Conservation (phyloP, 2,329 filamentous ascomycete genomes). For the Neofusicoccum parvum region DNA sequence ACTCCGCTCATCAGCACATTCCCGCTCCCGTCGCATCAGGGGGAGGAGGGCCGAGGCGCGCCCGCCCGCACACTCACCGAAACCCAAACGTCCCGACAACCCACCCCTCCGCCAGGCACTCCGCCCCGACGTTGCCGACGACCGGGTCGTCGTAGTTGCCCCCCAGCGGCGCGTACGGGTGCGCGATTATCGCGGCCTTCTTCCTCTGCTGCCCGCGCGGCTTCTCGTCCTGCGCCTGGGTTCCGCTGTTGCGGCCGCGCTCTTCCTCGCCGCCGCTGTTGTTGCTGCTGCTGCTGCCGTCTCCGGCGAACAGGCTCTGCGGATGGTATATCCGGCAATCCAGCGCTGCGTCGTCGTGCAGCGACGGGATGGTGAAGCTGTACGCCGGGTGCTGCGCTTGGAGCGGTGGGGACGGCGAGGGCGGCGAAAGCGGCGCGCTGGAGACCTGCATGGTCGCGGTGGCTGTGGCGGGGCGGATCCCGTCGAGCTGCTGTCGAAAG, state of each 20-base stretch:
- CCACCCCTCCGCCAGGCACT: conserved; percentile 70
- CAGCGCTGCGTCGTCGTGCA: conserved; percentile 75
- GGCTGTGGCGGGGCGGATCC: no score
- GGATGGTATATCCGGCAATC: conserved; percentile 76
- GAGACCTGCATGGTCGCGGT: no score
- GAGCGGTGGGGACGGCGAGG: neutral
- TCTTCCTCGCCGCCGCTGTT: neutral
- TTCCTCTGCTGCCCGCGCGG: conserved; percentile 33
- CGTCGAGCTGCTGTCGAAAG: no score
- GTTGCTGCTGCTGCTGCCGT: no score
- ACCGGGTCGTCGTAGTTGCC: conserved; percentile 83
- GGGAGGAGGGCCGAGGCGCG: no score
- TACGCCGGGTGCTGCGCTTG: conserved; percentile 30
- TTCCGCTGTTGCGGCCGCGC: neutral
- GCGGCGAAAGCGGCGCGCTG: neutral
- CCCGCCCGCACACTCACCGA: conserved; percentile 55
- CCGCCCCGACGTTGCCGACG: conserved; percentile 64
- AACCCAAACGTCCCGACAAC: conserved; percentile 92
- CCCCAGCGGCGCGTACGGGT: conserved; percentile 88
- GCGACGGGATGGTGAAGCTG: conserved; percentile 78
- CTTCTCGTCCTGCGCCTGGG: conserved; percentile 28
- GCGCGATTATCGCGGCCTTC: conserved; percentile 68
- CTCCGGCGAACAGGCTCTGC: neutral
- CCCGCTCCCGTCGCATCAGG: no score
- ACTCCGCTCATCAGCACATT: neutral